Conservation (phyloP, 495 filamentous ascomycete species). For the Entonaema liquescens region DNA sequence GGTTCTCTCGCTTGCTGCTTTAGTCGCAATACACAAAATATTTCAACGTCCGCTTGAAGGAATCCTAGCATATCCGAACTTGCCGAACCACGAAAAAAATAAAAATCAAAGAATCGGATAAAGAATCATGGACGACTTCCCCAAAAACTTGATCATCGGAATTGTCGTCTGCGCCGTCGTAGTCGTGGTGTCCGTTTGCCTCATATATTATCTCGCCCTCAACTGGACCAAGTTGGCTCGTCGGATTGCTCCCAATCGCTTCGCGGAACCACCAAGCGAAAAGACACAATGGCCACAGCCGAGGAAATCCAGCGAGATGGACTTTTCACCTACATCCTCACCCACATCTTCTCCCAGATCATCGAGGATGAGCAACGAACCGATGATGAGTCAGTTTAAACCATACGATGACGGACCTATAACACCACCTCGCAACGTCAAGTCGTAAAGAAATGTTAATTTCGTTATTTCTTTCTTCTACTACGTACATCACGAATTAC, state of each 20-base stretch:
- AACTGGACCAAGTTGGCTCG: constrained; percentile 44
- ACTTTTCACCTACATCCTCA: constrained; percentile 18
- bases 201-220: constrained; percentile 37
- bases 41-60: not conserved
- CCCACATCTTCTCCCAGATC: constrained; percentile 33
- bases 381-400: constrained; percentile 12
- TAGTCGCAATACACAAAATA: not conserved
- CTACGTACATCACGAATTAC: constrained; percentile 19
- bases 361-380: constrained; percentile 31
- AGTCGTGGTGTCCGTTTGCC: constrained; percentile 17
- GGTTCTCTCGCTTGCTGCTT: constrained; percentile 1
- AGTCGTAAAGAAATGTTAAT: not conserved
- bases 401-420: constrained; percentile 4
- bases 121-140: constrained; percentile 32
- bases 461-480: not conserved
- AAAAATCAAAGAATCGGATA: not conserved
- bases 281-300: constrained; percentile 42
- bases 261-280: constrained; percentile 23
- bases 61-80: not conserved
- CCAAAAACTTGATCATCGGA: constrained; percentile 37
- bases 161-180: constrained; percentile 37
- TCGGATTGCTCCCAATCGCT: constrained; percentile 32
- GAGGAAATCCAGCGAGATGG: constrained; percentile 22
- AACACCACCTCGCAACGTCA: constrained; percentile 32
- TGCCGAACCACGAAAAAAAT: not conserved